Conservation (phyloP, 352 stramenopile genomes). For the Hyaloperonospora brassicae region DNA sequence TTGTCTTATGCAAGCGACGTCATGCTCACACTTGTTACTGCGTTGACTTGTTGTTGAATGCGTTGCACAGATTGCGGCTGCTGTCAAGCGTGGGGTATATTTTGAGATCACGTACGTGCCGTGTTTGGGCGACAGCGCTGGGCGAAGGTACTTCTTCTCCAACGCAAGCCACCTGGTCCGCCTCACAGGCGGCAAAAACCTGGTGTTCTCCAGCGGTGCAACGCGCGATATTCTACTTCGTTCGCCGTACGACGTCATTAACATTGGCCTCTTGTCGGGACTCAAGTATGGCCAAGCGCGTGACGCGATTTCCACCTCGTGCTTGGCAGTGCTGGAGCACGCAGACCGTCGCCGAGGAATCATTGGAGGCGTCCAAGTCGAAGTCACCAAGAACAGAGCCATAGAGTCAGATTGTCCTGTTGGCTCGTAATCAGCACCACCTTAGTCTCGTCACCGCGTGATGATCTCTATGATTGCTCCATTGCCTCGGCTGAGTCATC, state of each 20-base stretch:
- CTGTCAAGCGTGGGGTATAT: constrained; percentile 61
- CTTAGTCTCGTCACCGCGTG: too few species aligned
- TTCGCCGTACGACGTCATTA: constrained; percentile 76
- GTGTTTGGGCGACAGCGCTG: constrained; percentile 63
- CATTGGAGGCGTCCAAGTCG: constrained; percentile 37
- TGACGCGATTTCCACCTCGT: constrained; percentile 54
- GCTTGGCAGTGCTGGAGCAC: constrained; percentile 48
- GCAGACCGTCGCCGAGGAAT: constrained; percentile 47
- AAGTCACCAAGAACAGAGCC: constrained; percentile 29
- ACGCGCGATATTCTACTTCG: constrained; percentile 70
- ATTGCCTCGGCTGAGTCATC: constrained; percentile 20
- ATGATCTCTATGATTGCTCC: constrained; percentile 13
- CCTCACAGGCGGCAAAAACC: constrained; percentile 52
- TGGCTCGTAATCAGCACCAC: background rate
- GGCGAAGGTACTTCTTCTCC: constrained; percentile 80
- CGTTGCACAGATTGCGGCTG: constrained; percentile 43
- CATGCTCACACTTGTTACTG: too few species aligned
- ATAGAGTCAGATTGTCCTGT: constrained; percentile 36
- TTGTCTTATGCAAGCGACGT: too few species aligned
- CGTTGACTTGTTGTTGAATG: constrained; percentile 1
- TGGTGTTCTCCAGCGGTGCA: constrained; percentile 66
- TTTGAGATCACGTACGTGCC: constrained; percentile 80
- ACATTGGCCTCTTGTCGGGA: constrained; percentile 62
- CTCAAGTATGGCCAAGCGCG: constrained; percentile 64
- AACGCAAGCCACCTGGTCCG: constrained; percentile 76